These are phyloP conservation scores for Letharia lupina DNA, from an alignment of 495 filamentous ascomycete species.

Conservation along the genomic window DNA sequence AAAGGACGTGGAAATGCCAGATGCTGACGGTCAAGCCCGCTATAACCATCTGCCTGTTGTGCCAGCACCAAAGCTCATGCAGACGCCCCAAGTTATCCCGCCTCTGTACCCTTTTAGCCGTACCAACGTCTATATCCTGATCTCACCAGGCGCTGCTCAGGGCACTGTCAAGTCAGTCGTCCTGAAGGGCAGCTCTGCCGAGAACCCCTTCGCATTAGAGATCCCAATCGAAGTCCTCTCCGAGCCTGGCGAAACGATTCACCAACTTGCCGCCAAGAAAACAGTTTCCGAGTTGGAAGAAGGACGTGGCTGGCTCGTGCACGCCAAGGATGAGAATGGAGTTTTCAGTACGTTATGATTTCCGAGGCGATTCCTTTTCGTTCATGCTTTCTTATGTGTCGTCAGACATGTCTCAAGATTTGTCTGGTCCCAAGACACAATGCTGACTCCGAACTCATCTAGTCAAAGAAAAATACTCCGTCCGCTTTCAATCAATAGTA, in stretches of 20 bases:
- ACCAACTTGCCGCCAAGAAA: conserved; percentile 61
- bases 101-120: conserved; percentile 56
- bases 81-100: conserved; percentile 54
- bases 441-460: no score
- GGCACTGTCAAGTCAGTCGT: conserved; percentile 46
- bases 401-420: no score
- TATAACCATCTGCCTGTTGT: conserved; percentile 44
- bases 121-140: conserved; percentile 53
- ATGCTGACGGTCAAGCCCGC: conserved; percentile 14
- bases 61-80: conserved; percentile 45
- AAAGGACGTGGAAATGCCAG: neutral
- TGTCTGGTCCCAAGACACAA: no score
- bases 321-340: conserved; percentile 39
- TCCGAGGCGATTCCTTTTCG: no score
- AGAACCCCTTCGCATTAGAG: conserved; percentile 50
- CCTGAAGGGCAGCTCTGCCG: conserved; percentile 44
- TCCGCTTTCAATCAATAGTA: conserved; percentile 46
- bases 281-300: conserved; percentile 61
- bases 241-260: conserved; percentile 48
- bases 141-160: conserved; percentile 41
- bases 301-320: conserved; percentile 54
- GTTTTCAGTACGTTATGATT: conserved; percentile 21
- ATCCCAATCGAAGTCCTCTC: conserved; percentile 50
- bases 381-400: no score
- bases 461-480: conserved; percentile 40